Base-by-base conservation (phyloP, 2,329 filamentous ascomycete genomes). In the Thermoascus crustaceus region DNA sequence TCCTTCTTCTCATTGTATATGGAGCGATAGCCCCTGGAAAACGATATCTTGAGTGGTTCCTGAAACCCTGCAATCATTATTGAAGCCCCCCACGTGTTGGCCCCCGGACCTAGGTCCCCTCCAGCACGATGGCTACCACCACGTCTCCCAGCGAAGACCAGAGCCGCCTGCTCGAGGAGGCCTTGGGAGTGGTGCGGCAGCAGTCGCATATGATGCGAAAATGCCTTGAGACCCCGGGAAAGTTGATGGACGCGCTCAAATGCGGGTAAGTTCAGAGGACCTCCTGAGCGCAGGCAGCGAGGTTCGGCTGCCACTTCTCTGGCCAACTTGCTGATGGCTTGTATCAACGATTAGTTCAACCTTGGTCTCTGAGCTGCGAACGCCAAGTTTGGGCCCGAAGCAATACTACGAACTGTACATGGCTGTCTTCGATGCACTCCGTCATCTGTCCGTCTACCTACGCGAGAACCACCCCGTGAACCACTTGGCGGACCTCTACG, bases 401-500 rank as follows among this genome's bases (percentile, higher is more conserved):
- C 91, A 98, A 65, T 98, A 98, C 71, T 98, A 98, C 64, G 93
- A 98, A 70, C 77, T 98, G 39, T 98, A 98, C 69, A 98, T 98
- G 91, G 78, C 91, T 47, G 87, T 98, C 44, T 98, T 98, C 66
- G 91, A 98, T 70, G 89, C 93, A 45, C 69, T 98, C 58, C 87
- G 91, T 60, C 89, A 96, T 66, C 80, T 98, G 35, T 93, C 91
- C 36, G 85, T 94, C 45, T 94, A 95, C 64, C 80, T 98, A 29
- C 88, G 87, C 64, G 91, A 98, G 60, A 95, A 88, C 55, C 91
- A 98, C 64, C 91, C 91, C 3, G 84, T 93, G 48, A 96, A 98
- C 62, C 91, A 98, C 69, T 80, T 98, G 38, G 91, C 91, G 62
- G 91, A 98, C 60, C 74, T 98, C 24, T 98, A 96, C 71, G 89